A percentile compares a stretch with the other conserved stretches of the same genome.
phyloP scores from a whole-genome alignment of 1,284 basidiomycete genomes.

The Inonotus hispidus region DNA sequence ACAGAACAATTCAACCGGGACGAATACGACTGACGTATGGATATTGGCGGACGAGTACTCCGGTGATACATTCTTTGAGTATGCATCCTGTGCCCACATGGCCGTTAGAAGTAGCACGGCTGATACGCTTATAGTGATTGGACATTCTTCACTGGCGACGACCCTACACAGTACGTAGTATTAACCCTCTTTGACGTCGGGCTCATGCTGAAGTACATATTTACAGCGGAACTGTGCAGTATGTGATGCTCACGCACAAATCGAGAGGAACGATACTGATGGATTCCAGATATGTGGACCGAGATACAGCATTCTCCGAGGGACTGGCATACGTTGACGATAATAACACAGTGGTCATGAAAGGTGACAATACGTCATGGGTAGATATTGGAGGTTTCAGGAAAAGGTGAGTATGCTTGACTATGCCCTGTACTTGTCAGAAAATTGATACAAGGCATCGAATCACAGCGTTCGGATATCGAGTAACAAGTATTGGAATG shows the following conservation, averaged over 20 bases:
- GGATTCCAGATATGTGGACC: slow-evolving; percentile 45
- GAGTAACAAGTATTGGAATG: slow-evolving; percentile 51
- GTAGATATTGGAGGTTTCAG: slow-evolving; percentile 47
- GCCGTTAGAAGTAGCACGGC: not conserved
- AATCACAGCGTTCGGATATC: slow-evolving; percentile 51
- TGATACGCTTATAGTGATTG: slow-evolving; percentile 9
- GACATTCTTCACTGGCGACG: slow-evolving; percentile 48
- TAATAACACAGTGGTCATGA: slow-evolving; percentile 62
- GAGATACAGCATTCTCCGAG: slow-evolving; percentile 39
- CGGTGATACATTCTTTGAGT: slow-evolving; percentile 20
- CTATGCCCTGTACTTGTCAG: not conserved
- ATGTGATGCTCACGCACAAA: slow-evolving; percentile 22
- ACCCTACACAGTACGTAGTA: slow-evolving; percentile 60
- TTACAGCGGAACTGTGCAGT: slow-evolving; percentile 57
- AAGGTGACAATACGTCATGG: slow-evolving; percentile 59
- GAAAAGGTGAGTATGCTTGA: slow-evolving; percentile 41
- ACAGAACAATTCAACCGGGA: slow-evolving; percentile 7
- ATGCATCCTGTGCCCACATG: not conserved
- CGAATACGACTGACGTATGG: slow-evolving; percentile 9
- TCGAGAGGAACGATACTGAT: not conserved
- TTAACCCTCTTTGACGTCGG: slow-evolving; percentile 7
- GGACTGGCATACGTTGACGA: slow-evolving; percentile 48
- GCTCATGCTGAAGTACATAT: slow-evolving; percentile 16
- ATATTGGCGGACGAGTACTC: slow-evolving; percentile 13
- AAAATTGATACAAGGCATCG: not conserved